These are phyloP conservation scores for Saccharomyces jurei DNA, from an alignment of 805 yeast genomes.

Conservation along the genomic window DNA sequence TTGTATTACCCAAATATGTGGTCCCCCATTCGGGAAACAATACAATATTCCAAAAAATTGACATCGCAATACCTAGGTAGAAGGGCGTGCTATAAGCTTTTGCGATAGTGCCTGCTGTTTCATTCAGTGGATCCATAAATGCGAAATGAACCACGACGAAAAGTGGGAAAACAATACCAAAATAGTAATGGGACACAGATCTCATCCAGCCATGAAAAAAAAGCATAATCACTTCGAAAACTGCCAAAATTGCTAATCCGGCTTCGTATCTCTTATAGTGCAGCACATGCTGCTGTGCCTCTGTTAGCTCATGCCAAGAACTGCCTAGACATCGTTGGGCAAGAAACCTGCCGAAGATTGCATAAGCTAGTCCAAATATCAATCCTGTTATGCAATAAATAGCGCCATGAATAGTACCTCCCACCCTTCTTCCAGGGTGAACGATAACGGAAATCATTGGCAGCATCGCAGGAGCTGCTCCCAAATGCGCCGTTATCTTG, in stretches of 20 bases:
- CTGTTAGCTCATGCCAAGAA: conserved; percentile 23
- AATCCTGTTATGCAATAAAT: conserved; percentile 36
- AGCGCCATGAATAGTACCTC: conserved; percentile 39
- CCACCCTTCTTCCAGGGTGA: conserved; percentile 43
- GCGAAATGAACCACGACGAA: conserved; percentile 45
- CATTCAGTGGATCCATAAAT: conserved; percentile 32
- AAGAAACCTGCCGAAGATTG: conserved; percentile 35
- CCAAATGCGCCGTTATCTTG: conserved; percentile 29
- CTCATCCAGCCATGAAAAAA: conserved; percentile 44
- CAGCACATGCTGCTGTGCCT: conserved; percentile 22
- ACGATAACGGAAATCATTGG: conserved; percentile 40
- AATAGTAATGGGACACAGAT: conserved; percentile 39
- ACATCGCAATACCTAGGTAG: conserved; percentile 38
- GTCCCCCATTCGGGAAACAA: conserved; percentile 48
- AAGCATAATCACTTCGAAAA: conserved; percentile 40
- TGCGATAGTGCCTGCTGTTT: conserved; percentile 29
- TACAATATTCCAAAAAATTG: conserved; percentile 36
- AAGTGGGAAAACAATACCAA: conserved; percentile 40
- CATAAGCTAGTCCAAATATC: conserved; percentile 36
- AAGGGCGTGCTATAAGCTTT: conserved; percentile 37
- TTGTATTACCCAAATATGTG: conserved; percentile 38
- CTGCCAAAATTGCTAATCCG: conserved; percentile 38
- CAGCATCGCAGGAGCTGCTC: conserved; percentile 37
- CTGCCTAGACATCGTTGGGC: conserved; percentile 34
- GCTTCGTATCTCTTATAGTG: conserved; percentile 32